phyloP scores from a whole-genome alignment of 495 filamentous ascomycete genomes.

The Trichoderma erinaceum region DNA sequence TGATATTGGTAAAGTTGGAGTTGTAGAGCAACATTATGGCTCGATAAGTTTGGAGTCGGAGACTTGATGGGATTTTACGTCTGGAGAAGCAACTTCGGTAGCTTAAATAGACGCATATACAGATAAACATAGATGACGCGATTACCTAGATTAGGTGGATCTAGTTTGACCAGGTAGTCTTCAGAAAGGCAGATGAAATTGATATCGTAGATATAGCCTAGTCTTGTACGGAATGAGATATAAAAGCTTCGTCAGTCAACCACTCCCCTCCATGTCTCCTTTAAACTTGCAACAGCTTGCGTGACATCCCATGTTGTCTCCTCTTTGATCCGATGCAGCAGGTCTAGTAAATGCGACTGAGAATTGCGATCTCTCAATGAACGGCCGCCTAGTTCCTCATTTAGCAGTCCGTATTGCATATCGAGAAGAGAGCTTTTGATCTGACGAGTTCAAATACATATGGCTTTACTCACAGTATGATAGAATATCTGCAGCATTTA shows the following conservation, averaged over 20 bases:
- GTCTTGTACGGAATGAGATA: neutral
- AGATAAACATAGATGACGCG: too few species aligned
- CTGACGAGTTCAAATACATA: neutral
- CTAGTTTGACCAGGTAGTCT: too few species aligned
- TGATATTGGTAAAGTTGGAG: neutral
- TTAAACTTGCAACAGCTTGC: neutral
- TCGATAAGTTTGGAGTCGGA: neutral
- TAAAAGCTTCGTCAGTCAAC: neutral
- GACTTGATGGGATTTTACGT: neutral
- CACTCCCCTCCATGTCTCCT: neutral
- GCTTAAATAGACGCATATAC: too few species aligned
- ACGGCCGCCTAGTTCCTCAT: neutral
- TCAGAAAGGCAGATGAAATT: neutral
- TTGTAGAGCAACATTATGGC: neutral
- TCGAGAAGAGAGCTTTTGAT: neutral
- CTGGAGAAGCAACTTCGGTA: too few species aligned
- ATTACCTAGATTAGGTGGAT: too few species aligned
- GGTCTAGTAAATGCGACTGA: neutral
- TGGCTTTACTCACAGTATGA: slow-evolving; percentile 11
- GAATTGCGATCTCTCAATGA: neutral
- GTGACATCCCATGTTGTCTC: neutral
- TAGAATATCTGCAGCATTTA: slow-evolving; percentile 16
- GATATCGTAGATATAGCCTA: neutral
- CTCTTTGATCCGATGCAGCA: neutral
- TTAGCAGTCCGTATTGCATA: neutral